Evolutionary conservation across 2,329 filamentous ascomycete species (phyloP).

Genomic region (Hirsutella minnesotensis): DNA sequence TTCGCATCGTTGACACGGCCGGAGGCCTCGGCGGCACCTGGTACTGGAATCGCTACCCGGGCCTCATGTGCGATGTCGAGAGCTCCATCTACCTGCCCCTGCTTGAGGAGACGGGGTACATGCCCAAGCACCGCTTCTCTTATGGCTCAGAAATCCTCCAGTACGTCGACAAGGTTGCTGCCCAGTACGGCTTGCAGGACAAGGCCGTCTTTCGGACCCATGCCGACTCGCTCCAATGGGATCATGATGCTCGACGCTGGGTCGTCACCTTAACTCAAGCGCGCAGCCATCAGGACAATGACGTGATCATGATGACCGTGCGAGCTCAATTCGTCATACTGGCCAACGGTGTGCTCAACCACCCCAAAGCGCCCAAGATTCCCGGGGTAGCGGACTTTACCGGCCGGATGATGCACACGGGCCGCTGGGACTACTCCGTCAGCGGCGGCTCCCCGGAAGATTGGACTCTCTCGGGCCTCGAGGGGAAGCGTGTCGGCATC

Average conservation of each 20-base stretch:
- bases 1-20: constrained; percentile 28
- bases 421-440: constrained; percentile 30
- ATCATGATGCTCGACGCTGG: constrained; percentile 22
- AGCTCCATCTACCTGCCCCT: constrained; percentile 47
- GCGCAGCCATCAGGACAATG: constrained; percentile 10
- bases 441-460: constrained; percentile 28
- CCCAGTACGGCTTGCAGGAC: constrained; percentile 26
- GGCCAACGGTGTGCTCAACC: constrained; percentile 25
- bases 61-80: constrained; percentile 45
- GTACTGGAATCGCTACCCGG: constrained; percentile 41
- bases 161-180: constrained; percentile 29
- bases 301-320: constrained; percentile 15
- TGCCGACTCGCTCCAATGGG: constrained; percentile 31
- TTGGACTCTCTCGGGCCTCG: constrained; percentile 29
- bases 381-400: constrained; percentile 27
- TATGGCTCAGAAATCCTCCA: constrained; percentile 28
- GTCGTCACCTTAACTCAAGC: constrained; percentile 10
- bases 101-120: constrained; percentile 47
- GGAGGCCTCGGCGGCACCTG: constrained; percentile 37
- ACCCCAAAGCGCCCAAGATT: constrained; percentile 30
- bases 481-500: constrained; percentile 33
- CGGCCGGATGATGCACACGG: constrained; percentile 32
- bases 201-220: constrained; percentile 28
- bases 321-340: constrained; percentile 26
- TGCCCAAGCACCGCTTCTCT: constrained; percentile 39